These are phyloP conservation scores for Arabis hirsuta DNA, from an alignment of 345 rosid genomes.

Conservation along the genomic window DNA sequence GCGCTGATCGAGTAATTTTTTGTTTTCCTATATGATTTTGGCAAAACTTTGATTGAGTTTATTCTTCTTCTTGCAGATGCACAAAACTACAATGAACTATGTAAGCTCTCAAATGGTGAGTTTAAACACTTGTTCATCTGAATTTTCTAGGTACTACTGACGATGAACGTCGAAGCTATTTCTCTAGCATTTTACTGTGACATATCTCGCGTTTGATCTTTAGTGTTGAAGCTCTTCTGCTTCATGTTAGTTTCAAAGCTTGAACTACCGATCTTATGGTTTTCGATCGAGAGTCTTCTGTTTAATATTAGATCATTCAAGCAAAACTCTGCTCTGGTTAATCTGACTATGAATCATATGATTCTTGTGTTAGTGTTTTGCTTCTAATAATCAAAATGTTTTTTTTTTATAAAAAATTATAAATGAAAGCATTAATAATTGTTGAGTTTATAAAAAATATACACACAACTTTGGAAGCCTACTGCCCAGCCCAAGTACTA, in stretches of 20 bases:
- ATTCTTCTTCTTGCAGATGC: constrained; percentile 56
- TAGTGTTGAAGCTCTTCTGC: neutral
- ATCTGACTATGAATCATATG: neutral
- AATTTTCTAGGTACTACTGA: neutral
- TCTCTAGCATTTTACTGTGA: neutral
- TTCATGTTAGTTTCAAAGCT: constrained; percentile 29
- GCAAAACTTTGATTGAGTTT: neutral
- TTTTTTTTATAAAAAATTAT: neutral
- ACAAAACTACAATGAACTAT: constrained; percentile 69
- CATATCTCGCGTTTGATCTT: neutral
- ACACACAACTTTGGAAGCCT: constrained; percentile 4
- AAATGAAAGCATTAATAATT: no score
- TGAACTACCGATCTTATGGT: neutral
- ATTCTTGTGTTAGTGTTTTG: neutral
- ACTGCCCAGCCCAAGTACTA: neutral
- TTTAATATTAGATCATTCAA: constrained; percentile 14
- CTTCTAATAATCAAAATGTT: no score
- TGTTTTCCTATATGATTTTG: neutral
- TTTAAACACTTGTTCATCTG: constrained; percentile 69
- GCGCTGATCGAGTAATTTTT: no score
- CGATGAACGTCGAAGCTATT: neutral
- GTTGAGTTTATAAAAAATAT: neutral
- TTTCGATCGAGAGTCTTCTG: neutral
- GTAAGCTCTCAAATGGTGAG: constrained; percentile 92
- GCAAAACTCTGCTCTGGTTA: neutral